phyloP scores from a whole-genome alignment of 495 filamentous ascomycete genomes.

The Aspergillus asperescens region DNA sequence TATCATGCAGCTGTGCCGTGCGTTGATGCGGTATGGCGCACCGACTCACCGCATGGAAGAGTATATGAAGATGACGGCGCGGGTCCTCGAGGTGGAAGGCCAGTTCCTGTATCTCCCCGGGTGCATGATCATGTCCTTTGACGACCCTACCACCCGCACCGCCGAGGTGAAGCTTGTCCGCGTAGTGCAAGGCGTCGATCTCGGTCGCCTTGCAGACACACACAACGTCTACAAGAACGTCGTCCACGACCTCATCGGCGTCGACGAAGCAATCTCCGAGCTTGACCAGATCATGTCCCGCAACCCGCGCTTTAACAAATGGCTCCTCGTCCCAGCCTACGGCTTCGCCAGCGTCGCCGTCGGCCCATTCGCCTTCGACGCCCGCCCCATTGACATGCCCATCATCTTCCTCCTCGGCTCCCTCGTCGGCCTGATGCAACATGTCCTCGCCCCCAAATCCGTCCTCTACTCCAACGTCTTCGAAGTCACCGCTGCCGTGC shows the following conservation, averaged over 20 bases:
- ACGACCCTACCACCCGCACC: constrained; percentile 82
- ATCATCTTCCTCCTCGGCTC: constrained; percentile 80
- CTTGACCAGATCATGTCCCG: constrained; percentile 64
- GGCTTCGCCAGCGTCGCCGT: constrained; percentile 72
- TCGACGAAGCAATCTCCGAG: constrained; percentile 73
- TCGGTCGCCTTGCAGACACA: constrained; percentile 76
- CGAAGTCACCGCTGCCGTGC: constrained; percentile 77
- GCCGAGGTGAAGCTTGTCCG: constrained; percentile 89
- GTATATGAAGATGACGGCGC: constrained; percentile 87
- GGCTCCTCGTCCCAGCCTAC: constrained; percentile 71
- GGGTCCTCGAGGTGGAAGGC: constrained; percentile 81
- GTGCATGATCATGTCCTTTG: constrained; percentile 94
- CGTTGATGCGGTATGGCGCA: constrained; percentile 79
- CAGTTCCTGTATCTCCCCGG: constrained; percentile 91
- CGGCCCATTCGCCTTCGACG: constrained; percentile 85
- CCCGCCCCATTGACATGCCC: constrained; percentile 80
- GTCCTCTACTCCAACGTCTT: constrained; percentile 82
- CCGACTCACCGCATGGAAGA: constrained; percentile 77
- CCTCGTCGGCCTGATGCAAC: constrained; percentile 75
- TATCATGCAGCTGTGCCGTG: constrained; percentile 79
- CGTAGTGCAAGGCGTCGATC: constrained; percentile 69
- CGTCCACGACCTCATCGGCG: constrained; percentile 77
- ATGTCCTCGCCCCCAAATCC: constrained; percentile 70
- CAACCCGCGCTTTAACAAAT: constrained; percentile 61
- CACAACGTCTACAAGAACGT: constrained; percentile 93